Conservation (phyloP, 2,329 filamentous ascomycete species). For the Stylonectria norvegica region DNA sequence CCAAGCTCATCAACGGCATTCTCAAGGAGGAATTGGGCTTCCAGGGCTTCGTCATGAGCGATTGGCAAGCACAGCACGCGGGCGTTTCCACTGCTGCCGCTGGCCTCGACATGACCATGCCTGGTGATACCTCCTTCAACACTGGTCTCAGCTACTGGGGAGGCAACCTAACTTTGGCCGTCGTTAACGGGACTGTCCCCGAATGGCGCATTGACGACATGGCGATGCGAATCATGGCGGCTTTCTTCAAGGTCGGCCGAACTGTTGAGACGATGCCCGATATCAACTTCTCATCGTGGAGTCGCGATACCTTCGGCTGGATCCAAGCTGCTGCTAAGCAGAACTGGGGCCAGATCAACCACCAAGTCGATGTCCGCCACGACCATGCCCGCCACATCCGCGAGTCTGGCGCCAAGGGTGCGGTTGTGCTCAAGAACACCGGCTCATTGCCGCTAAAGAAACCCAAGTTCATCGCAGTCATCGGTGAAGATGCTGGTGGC, state of each 20-base stretch:
- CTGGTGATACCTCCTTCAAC: constrained; percentile 76
- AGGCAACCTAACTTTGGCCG: constrained; percentile 78
- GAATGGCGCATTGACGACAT: constrained; percentile 89
- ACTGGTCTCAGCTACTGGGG: constrained; percentile 76
- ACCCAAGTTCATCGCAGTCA: constrained; percentile 70
- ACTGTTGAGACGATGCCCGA: constrained; percentile 44
- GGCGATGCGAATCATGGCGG: constrained; percentile 76
- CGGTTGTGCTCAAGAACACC: constrained; percentile 85
- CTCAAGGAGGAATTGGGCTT: constrained; percentile 79
- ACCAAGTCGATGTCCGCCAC: constrained; percentile 77
- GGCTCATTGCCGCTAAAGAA: constrained; percentile 73
- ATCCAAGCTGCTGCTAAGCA: constrained; percentile 60
- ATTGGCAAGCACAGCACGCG: constrained; percentile 74
- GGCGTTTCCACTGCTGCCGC: constrained; percentile 65
- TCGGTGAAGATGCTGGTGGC: constrained; percentile 79
- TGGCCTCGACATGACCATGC: constrained; percentile 86
- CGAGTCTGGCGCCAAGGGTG: constrained; percentile 73
- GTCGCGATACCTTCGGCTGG: constrained; percentile 68
- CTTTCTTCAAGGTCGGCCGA: constrained; percentile 64
- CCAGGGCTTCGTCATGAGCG: constrained; percentile 76
- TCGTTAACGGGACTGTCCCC: constrained; percentile 85
- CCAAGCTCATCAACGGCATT: constrained; percentile 68
- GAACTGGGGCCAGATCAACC: constrained; percentile 67
- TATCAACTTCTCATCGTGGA: constrained; percentile 90
- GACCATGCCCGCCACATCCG: constrained; percentile 73